These are phyloP conservation scores for Aspergillus japonicus DNA, from an alignment of 2,329 filamentous ascomycete species.

Conservation along the genomic window DNA sequence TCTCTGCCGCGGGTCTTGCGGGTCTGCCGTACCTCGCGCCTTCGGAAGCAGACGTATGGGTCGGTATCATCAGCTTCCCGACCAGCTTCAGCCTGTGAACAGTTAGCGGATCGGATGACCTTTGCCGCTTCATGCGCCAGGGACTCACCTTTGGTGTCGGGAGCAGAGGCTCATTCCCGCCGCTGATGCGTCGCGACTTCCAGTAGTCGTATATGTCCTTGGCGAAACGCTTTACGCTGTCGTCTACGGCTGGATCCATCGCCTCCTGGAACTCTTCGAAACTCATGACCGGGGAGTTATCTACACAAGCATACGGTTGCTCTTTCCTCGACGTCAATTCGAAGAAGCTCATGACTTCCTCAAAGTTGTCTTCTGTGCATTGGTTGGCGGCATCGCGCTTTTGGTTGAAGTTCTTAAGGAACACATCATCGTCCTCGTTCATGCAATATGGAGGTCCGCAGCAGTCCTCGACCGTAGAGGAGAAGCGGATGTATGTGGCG, in stretches of 20 bases:
- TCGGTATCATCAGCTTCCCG: conserved; percentile 93
- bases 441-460: conserved; percentile 90
- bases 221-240: conserved; percentile 58
- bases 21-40: conserved; percentile 88
- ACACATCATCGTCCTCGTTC: conserved; percentile 84
- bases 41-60: conserved; percentile 96
- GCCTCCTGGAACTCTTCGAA: conserved; percentile 74
- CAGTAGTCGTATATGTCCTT: conserved; percentile 88
- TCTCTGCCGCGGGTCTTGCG: conserved; percentile 93
- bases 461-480: conserved; percentile 95
- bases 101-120: conserved; percentile 17
- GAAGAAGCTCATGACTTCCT: conserved; percentile 91
- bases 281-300: conserved; percentile 75
- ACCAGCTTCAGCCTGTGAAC: conserved; percentile 73
- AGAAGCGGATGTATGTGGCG: conserved; percentile 93
- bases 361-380: conserved; percentile 87
- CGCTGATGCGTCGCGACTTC: conserved; percentile 67
- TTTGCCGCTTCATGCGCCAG: background rate
- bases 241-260: conserved; percentile 59
- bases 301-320: conserved; percentile 84
- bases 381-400: conserved; percentile 64
- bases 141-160: conserved; percentile 68
- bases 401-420: conserved; percentile 78
- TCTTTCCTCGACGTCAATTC: conserved; percentile 81
- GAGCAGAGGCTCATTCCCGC: conserved; percentile 71